phyloP scores from a whole-genome alignment of 495 filamentous ascomycete genomes.

The Gamarada debralockiae region DNA sequence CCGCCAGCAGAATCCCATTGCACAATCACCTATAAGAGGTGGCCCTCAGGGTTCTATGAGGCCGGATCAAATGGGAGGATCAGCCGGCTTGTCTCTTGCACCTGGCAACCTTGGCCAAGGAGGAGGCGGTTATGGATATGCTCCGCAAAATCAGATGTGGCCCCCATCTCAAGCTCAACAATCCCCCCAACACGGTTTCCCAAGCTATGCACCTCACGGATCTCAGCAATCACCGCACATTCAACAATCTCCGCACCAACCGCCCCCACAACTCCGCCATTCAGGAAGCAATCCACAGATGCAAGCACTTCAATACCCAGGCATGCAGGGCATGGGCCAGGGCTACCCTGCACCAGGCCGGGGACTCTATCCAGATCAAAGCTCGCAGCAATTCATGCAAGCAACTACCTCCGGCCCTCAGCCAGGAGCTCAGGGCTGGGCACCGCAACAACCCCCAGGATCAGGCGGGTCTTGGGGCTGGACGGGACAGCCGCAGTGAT shows the following conservation, averaged over 20 bases:
- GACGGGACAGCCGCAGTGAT: constrained; percentile 25
- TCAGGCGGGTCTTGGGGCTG: constrained; percentile 18
- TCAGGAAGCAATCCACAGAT: constrained; percentile 55
- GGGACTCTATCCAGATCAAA: constrained; percentile 56
- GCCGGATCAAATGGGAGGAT: constrained; percentile 25
- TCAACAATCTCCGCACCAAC: constrained; percentile 51
- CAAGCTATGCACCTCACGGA: constrained; percentile 16
- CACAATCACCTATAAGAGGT: constrained; percentile 25
- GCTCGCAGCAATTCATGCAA: constrained; percentile 58
- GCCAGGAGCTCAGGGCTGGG: constrained; percentile 45
- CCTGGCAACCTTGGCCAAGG: constrained; percentile 16
- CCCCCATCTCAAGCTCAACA: constrained; percentile 21
- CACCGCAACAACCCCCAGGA: constrained; percentile 28
- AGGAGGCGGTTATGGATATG: constrained; percentile 21
- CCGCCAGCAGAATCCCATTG: constrained; percentile 25
- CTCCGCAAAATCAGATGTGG: constrained; percentile 26
- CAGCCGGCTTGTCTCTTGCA: constrained; percentile 19
- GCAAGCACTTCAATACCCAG: constrained; percentile 53
- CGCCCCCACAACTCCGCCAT: constrained; percentile 59
- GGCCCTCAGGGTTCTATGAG: constrained; percentile 21
- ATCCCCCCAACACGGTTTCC: constrained; percentile 20
- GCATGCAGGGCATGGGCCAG: constrained; percentile 57
- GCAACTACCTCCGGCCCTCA: constrained; percentile 41
- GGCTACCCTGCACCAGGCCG: constrained; percentile 44
- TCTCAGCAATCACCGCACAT: constrained; percentile 27